Percentiles rank a stretch among this genome's conserved stretches.
Evolutionary conservation across 768 basidiomycete genomes (phyloP).

Genomic region (Mycena albidolilacea): DNA sequence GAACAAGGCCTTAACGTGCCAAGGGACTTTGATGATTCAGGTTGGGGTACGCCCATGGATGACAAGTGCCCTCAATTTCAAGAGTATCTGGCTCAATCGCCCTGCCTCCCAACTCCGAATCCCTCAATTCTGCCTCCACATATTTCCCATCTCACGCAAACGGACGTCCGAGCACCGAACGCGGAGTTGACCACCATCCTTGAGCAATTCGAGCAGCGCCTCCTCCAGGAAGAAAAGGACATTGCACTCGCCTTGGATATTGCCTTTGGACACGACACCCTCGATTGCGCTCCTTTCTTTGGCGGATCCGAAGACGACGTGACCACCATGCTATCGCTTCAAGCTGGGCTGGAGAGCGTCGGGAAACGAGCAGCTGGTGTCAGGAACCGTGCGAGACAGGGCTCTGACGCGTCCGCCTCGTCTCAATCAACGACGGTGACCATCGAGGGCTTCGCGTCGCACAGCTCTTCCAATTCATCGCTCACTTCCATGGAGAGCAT

Average conservation of each 20-base stretch:
- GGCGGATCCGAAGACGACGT: slow-evolving; percentile 38
- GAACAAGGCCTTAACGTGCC: slow-evolving; percentile 25
- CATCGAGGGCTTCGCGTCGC: slow-evolving; percentile 38
- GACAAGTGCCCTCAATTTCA: slow-evolving; percentile 17
- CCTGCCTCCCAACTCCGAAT: slow-evolving; percentile 4
- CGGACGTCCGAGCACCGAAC: slow-evolving; percentile 21
- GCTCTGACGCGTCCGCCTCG: slow-evolving; percentile 50
- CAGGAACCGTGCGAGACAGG: slow-evolving; percentile 45
- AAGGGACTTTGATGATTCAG: slow-evolving; percentile 33
- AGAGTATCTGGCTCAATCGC: slow-evolving; percentile 8
- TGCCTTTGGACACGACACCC: slow-evolving; percentile 33
- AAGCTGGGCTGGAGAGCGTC: slow-evolving; percentile 44
- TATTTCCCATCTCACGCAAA: slow-evolving; percentile 5
- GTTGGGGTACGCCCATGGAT: slow-evolving; percentile 30
- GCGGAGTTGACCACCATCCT: slow-evolving; percentile 31
- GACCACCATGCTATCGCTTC: slow-evolving; percentile 44
- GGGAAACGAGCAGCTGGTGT: slow-evolving; percentile 36
- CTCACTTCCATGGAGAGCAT: slow-evolving; percentile 40
- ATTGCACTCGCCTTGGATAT: slow-evolving; percentile 45
- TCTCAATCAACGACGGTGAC: slow-evolving; percentile 47
- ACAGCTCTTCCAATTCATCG: slow-evolving; percentile 38
- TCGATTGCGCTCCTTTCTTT: slow-evolving; percentile 36
- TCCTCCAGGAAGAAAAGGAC: slow-evolving; percentile 47
- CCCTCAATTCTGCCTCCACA: slow-evolving; percentile 4
- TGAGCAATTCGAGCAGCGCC: slow-evolving; percentile 42